Evolutionary conservation across 129 eudicot species (phyloP).

Genomic region (Silybum marianum): DNA sequence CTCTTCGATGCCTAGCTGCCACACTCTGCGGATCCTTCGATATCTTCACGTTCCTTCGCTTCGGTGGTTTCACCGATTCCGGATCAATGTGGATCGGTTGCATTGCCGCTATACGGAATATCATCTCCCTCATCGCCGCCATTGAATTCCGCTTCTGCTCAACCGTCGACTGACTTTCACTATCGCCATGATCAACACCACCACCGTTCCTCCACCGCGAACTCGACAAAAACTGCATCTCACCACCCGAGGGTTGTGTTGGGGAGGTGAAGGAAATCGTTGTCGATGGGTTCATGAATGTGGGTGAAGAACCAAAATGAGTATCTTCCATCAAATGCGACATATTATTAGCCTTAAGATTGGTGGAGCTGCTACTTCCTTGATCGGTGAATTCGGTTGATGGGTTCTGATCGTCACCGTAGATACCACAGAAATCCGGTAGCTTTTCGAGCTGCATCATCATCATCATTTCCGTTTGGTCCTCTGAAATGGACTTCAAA

Average conservation of each 20-base stretch:
- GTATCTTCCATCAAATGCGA: constrained; percentile 31
- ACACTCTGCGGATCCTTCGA: constrained; percentile 90
- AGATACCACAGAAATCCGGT: constrained; percentile 48
- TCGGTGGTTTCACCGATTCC: constrained; percentile 81
- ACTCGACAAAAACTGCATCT: constrained; percentile 38
- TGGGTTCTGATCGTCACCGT: constrained; percentile 28
- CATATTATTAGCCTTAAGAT: background rate
- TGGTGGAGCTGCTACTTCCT: constrained; percentile 7
- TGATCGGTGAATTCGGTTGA: constrained; percentile 40
- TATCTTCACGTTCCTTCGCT: constrained; percentile 84
- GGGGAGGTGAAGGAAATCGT: constrained; percentile 50
- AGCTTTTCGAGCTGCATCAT: constrained; percentile 81
- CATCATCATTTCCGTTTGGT: constrained; percentile 85
- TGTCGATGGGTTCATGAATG: constrained; percentile 38
- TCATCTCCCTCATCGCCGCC: constrained; percentile 94
- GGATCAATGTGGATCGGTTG: constrained; percentile 94
- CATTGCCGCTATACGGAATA: constrained; percentile 85
- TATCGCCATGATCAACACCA: constrained; percentile 5
- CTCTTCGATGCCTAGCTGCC: constrained; percentile 88
- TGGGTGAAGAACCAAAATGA: constrained; percentile 7
- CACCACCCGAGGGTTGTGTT: constrained; percentile 1
- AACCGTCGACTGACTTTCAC: constrained; percentile 19
- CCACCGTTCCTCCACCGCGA: constrained; percentile 36
- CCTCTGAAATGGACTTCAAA: constrained; percentile 62
- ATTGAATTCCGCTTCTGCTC: constrained; percentile 55